Conservation (phyloP, 345 rosid genomes). For the Sisymbrium irio region DNA sequence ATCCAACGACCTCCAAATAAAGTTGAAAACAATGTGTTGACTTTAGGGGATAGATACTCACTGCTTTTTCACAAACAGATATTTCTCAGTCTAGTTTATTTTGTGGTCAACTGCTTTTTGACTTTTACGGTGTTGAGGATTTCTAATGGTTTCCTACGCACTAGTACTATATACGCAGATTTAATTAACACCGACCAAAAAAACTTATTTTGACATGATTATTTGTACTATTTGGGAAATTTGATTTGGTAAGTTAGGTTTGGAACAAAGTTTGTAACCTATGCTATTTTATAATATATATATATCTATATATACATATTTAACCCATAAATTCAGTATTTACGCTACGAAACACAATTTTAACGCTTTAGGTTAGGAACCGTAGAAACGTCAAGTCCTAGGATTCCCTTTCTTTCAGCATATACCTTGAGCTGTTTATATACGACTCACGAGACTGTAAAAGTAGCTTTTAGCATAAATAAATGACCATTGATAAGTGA, state of each 20-base stretch:
- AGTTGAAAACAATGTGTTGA: conserved; percentile 27
- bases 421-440: conserved; percentile 16
- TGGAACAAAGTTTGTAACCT: too few species aligned
- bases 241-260: too few species aligned
- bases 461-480: conserved; percentile 5
- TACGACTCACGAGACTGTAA: conserved; percentile 1
- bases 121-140: neutral
- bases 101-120: conserved; percentile 22
- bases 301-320: too few species aligned
- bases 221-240: too few species aligned
- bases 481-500: conserved; percentile 1
- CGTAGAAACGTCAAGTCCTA: conserved; percentile 13
- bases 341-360: too few species aligned
- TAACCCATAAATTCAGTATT: too few species aligned
- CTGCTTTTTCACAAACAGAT: neutral
- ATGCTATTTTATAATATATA: too few species aligned
- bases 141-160: conserved; percentile 13
- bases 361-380: neutral
- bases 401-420: conserved; percentile 30
- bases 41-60: conserved; percentile 3
- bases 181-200: too few species aligned
- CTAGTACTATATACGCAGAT: neutral
- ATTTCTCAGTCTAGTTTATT: conserved; percentile 5
- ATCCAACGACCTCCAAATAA: conserved; percentile 19
- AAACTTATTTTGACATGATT: too few species aligned